Evolutionary conservation across 1,139 yeast species (phyloP).

Genomic region (Blastobotrys malaysiensis): DNA sequence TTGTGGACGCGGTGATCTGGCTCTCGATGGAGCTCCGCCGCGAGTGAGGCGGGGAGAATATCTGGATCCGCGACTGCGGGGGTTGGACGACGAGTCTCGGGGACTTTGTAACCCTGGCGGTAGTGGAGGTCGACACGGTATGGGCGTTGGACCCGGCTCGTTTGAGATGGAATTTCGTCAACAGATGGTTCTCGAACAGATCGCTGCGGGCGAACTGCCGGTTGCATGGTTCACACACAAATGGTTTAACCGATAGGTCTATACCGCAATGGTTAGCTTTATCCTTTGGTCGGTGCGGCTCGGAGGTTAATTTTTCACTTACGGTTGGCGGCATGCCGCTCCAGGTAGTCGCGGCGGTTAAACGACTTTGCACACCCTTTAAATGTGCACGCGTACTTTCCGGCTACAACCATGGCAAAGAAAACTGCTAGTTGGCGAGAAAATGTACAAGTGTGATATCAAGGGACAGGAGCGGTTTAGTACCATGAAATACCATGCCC

Average conservation of each 20-base stretch:
- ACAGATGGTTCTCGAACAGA: constrained; percentile 33
- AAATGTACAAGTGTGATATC: background rate
- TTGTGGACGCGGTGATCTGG: background rate
- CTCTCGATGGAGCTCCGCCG: background rate
- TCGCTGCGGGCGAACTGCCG: constrained; percentile 33
- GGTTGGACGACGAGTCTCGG: background rate
- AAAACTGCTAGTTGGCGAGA: background rate
- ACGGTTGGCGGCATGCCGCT: constrained; percentile 37
- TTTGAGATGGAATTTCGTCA: constrained; percentile 30
- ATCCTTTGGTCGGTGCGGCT: background rate
- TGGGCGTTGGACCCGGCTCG: constrained; percentile 16
- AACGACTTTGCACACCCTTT: constrained; percentile 36
- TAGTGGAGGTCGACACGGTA: background rate
- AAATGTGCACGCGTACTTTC: constrained; percentile 28
- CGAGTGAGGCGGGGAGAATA: background rate
- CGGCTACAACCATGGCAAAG: background rate
- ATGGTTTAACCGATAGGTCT: constrained; percentile 33
- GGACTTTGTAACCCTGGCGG: background rate
- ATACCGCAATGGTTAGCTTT: background rate
- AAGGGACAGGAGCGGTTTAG: background rate
- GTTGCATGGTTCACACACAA: constrained; percentile 29
- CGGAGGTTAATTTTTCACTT: constrained; percentile 13
- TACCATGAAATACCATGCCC: background rate
- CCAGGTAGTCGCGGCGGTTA: constrained; percentile 36
- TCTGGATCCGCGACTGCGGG: background rate